phyloP scores from a whole-genome alignment of 352 stramenopile genomes.

The Phytopythium delawarense region DNA sequence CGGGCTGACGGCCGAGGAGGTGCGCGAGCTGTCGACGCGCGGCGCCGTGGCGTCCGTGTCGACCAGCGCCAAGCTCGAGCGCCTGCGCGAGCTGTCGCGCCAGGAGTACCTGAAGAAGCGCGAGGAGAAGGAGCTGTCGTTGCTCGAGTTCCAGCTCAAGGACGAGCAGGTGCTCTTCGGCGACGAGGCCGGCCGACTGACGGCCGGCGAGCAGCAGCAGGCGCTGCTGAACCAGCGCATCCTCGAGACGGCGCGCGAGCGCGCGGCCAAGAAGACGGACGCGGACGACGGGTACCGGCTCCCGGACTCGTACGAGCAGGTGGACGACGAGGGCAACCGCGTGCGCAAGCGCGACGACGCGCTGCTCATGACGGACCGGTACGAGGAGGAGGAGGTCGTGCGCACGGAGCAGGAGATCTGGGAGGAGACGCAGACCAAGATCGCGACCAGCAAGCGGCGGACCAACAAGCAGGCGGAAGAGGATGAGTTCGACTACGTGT shows the following conservation, averaged over 20 bases:
- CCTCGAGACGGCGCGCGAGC: constrained; percentile 78
- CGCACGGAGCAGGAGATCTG: constrained; percentile 98
- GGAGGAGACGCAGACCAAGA: constrained; percentile 96
- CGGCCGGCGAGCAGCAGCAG: constrained; percentile 74
- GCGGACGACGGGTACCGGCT: constrained; percentile 91
- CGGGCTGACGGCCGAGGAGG: constrained; percentile 69
- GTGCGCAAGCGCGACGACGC: constrained; percentile 88
- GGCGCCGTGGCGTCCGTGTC: constrained; percentile 53
- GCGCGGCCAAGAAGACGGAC: constrained; percentile 41
- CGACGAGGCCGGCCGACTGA: constrained; percentile 57
- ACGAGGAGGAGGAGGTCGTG: constrained; percentile 89
- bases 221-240: constrained; percentile 88
- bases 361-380: constrained; percentile 89
- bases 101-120: constrained; percentile 97
- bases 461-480: constrained; percentile 31
- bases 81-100: constrained; percentile 90
- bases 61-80: constrained; percentile 52
- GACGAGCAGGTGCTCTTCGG: constrained; percentile 85
- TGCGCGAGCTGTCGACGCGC: constrained; percentile 76
- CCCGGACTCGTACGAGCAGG: constrained; percentile 95
- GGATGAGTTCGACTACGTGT: constrained; percentile 95
- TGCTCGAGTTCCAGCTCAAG: constrained; percentile 87
- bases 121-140: constrained; percentile 95
- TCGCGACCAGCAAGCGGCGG: constrained; percentile 49
- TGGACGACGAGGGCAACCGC: constrained; percentile 85